Percentiles rank a stretch among this genome's conserved stretches.
Evolutionary conservation across 108 stramenopile species (phyloP).

Genomic region (Stephanodiscus minutulus): DNA sequence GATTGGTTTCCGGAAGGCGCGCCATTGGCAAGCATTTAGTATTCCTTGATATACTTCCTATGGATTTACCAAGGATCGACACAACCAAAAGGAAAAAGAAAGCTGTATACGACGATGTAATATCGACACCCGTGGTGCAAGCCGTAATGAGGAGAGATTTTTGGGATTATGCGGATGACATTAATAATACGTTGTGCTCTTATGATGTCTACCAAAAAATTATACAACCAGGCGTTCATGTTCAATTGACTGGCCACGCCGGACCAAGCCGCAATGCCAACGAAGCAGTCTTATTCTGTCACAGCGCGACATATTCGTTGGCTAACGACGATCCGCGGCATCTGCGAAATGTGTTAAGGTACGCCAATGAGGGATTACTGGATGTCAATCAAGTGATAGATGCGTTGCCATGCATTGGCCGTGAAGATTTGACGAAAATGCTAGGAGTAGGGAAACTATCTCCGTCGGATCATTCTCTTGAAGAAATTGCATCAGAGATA

Average conservation of each 20-base stretch:
- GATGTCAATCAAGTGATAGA: constrained; percentile 21
- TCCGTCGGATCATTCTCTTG: constrained; percentile 12
- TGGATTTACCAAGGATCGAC: constrained; percentile 14
- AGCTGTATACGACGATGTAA: constrained; percentile 8
- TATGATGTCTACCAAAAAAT: constrained; percentile 46
- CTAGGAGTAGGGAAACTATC: not conserved
- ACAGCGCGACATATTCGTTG: constrained; percentile 10
- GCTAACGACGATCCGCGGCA: constrained; percentile 47
- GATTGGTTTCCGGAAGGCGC: constrained; percentile 26
- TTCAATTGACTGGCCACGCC: constrained; percentile 23
- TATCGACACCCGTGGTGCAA: constrained; percentile 31
- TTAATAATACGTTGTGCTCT: not conserved
- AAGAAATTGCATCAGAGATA: constrained; percentile 24
- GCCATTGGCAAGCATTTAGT: constrained; percentile 27
- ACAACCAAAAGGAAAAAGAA: not conserved
- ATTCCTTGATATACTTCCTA: constrained; percentile 25
- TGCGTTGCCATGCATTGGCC: constrained; percentile 26
- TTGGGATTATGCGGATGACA: constrained; percentile 16
- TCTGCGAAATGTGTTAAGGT: constrained; percentile 37
- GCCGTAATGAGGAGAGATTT: constrained; percentile 40
- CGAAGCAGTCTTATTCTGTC: constrained; percentile 35
- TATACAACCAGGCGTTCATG: constrained; percentile 41
- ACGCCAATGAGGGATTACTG: constrained; percentile 22
- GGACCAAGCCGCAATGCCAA: constrained; percentile 35
- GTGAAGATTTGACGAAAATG: constrained; percentile 16